A percentile compares a stretch with the other conserved stretches of the same genome.
phyloP scores from a whole-genome alignment of 176 grass and related monocot genomes.

The Oryza rufipogon region DNA sequence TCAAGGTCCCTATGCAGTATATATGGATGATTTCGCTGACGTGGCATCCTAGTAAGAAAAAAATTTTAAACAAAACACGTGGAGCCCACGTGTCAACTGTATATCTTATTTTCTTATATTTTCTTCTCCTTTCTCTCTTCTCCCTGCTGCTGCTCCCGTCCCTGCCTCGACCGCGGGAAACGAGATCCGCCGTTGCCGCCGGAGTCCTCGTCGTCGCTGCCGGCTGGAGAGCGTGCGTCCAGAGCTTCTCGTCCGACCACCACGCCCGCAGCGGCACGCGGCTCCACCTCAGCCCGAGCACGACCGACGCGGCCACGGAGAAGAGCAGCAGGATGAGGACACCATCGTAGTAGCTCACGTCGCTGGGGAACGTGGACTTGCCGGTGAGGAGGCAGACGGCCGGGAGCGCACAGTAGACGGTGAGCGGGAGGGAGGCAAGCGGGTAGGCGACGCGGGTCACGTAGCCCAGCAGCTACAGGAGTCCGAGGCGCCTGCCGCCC shows the following conservation, averaged over 20 bases:
- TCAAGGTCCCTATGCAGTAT: too few species aligned
- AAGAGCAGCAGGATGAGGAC: conserved; percentile 44
- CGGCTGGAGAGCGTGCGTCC: not conserved
- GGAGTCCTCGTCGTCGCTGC: too few species aligned
- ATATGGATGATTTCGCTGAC: too few species aligned
- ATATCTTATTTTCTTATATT: too few species aligned
- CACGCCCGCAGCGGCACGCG: conserved; percentile 45
- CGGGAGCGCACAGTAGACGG: conserved; percentile 65
- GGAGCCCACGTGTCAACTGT: too few species aligned
- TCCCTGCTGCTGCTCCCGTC: too few species aligned
- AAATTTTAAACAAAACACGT: too few species aligned
- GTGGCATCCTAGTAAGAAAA: too few species aligned
- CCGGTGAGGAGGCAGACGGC: conserved; percentile 62
- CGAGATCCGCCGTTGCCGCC: too few species aligned
- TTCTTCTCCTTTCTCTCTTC: too few species aligned
- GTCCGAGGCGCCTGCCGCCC: conserved; percentile 24
- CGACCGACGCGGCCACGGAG: conserved; percentile 37
- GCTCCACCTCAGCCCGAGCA: conserved; percentile 61
- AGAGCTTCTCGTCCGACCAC: conserved; percentile 59
- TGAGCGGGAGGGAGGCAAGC: not conserved
- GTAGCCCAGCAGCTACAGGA: conserved; percentile 61
- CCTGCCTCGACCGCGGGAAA: too few species aligned
- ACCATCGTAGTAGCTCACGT: conserved; percentile 43
- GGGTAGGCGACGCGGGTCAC: conserved; percentile 53
- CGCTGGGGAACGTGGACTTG: conserved; percentile 56